phyloP scores from a whole-genome alignment of 1,284 basidiomycete species.

The Apiotrichum veenhuisii region DNA sequence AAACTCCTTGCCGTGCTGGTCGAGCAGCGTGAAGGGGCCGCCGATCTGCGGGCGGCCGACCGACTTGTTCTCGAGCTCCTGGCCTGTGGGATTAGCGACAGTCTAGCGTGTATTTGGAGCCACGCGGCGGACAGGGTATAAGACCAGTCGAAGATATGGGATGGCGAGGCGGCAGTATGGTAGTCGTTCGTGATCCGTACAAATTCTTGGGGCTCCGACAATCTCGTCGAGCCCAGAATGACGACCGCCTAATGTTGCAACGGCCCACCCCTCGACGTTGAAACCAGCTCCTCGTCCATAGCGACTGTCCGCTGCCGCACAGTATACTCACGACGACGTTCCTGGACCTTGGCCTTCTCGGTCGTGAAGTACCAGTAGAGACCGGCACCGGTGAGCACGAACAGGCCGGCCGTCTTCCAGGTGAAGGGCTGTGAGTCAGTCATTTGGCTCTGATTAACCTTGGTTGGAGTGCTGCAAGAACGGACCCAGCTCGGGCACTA shows the following conservation, averaged over 20 bases:
- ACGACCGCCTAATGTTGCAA: too few species aligned
- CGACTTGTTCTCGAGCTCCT: slow-evolving; percentile 58
- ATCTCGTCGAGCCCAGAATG: too few species aligned
- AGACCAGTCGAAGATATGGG: too few species aligned
- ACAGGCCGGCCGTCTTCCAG: slow-evolving; percentile 73
- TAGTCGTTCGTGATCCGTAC: too few species aligned
- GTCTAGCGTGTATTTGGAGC: background rate
- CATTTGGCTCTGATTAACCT: too few species aligned
- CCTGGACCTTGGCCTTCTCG: slow-evolving; percentile 76
- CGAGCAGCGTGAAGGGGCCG: slow-evolving; percentile 76
- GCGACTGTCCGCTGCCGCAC: background rate
- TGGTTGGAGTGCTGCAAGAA: too few species aligned
- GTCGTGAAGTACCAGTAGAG: slow-evolving; percentile 83
- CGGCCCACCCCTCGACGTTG: too few species aligned
- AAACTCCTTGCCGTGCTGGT: slow-evolving; percentile 66
- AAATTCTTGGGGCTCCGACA: too few species aligned
- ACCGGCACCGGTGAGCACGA: slow-evolving; percentile 74
- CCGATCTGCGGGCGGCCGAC: slow-evolving; percentile 74
- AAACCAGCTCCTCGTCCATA: too few species aligned
- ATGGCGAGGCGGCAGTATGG: too few species aligned
- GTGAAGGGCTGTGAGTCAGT: slow-evolving; percentile 69
- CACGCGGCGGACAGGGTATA: too few species aligned
- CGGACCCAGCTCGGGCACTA: too few species aligned
- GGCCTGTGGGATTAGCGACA: slow-evolving; percentile 52
- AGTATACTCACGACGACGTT: slow-evolving; percentile 62